Conservation (phyloP, 805 yeast genomes). For the Wickerhamomyces rabaulensis region DNA sequence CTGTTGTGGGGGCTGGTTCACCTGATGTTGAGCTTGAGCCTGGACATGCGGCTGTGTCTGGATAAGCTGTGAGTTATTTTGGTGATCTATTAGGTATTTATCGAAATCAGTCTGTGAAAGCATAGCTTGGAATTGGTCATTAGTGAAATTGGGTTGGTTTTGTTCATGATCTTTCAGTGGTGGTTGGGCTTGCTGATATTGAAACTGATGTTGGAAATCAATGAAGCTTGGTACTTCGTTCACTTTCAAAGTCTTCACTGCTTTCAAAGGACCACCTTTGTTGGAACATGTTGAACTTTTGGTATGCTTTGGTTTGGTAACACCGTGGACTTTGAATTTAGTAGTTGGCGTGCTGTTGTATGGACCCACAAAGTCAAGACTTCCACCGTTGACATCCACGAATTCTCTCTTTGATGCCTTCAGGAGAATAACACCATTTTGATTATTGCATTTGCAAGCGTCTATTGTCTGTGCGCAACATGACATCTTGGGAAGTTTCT, state of each 20-base stretch:
- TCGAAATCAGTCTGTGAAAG: not conserved
- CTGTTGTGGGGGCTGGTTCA: not conserved
- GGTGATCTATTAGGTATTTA: not conserved
- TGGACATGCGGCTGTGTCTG: not conserved
- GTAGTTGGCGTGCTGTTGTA: conserved; percentile 14
- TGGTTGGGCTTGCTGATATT: not conserved
- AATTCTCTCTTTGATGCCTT: conserved; percentile 22
- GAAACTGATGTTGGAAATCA: not conserved
- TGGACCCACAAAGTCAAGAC: conserved; percentile 22
- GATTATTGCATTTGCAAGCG: conserved; percentile 6
- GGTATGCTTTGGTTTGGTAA: conserved; percentile 3
- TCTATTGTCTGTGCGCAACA: not conserved
- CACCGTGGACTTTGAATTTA: conserved; percentile 10
- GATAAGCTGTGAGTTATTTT: not conserved
- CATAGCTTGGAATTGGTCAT: not conserved
- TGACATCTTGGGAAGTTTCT: conserved; percentile 1
- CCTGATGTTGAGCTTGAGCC: too few species aligned
- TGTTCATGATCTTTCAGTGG: not conserved
- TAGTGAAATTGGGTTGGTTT: not conserved
- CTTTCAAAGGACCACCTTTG: conserved; percentile 3
- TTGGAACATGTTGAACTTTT: conserved; percentile 5
- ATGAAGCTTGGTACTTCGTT: conserved; percentile 6
- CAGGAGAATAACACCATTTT: conserved; percentile 19
- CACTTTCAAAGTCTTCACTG: conserved; percentile 15
- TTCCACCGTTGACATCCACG: conserved; percentile 23